Evolutionary conservation across 2,329 filamentous ascomycete species (phyloP), one percentile per base, ranked within the genome.

Genomic region (Alternaria dauci): DNA sequence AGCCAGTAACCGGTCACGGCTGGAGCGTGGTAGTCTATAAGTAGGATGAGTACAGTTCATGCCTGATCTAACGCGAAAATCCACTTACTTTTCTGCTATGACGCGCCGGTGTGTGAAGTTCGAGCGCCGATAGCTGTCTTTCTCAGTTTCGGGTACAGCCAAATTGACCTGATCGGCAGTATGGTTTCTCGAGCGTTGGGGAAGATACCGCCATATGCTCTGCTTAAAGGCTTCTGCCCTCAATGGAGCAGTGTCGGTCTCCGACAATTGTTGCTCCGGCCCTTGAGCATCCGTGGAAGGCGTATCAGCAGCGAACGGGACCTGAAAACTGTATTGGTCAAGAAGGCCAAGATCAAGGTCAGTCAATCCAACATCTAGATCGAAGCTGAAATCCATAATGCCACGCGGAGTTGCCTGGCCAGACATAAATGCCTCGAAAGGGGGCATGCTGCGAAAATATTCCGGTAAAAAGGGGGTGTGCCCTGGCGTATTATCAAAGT

Each of bases 1-100:
- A 11, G 85, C 88, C 56, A 92, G 79, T 1, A 91, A 83, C 47
- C 83, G 84, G 73, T 92, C 90, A 30, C 81, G 76, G 20, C 79
- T 79, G 2, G 76, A 78, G 43, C 78, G 77, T 18, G 76, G 73
- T 4, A 83, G 42, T 57, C 58, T 60, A 34, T 11, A 14, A n/a
- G 16, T 2, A 50, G 20, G 3, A 32, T 44, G n/a, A n/a, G 43
- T 20, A 7, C 7, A 23, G 42, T 30, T 4, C 28, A 25, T 5
- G 20, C 12, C 30, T 2, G 7, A 47, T 26, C 8, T 14, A 25
- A 20, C 18, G 20, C 18, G 9, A 5, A 25, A 1, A 4, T n/a
- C 1, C 2, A 25, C 58, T 9, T 34, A 66, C 34, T 76, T 77
- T 57, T 82, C 81, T 41, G 75, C 74, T 5, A 79, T 79, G 2